phyloP scores from a whole-genome alignment of 768 basidiomycete species.

The Podaxis sp. region DNA sequence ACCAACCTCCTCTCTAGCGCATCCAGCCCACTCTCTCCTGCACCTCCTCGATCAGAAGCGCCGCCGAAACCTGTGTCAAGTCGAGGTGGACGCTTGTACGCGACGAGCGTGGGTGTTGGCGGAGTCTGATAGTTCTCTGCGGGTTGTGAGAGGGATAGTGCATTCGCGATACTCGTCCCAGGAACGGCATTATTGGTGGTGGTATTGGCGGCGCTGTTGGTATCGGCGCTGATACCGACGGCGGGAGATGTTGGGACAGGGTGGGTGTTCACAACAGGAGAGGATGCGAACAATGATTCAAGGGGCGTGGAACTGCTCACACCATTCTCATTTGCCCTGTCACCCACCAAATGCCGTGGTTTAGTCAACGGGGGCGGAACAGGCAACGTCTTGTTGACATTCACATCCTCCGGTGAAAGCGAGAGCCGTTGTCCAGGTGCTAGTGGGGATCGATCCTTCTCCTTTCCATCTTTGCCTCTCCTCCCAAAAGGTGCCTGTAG shows the following conservation, averaged over 20 bases:
- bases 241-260: background rate
- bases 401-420: slow-evolving; percentile 21
- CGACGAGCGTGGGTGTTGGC: slow-evolving; percentile 49
- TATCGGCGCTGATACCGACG: background rate
- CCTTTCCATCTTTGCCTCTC: slow-evolving; percentile 28
- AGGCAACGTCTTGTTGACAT: slow-evolving; percentile 61
- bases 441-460: slow-evolving; percentile 19
- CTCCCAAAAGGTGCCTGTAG: background rate
- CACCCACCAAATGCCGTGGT: background rate
- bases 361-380: slow-evolving; percentile 29
- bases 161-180: slow-evolving; percentile 1
- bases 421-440: background rate
- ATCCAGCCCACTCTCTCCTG: slow-evolving; percentile 61
- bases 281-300: slow-evolving; percentile 2
- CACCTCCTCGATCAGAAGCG: slow-evolving; percentile 12
- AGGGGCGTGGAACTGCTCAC: background rate
- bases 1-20: slow-evolving; percentile 68
- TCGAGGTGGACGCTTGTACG: slow-evolving; percentile 27
- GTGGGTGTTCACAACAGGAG: background rate
- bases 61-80: slow-evolving; percentile 15
- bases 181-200: background rate
- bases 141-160: slow-evolving; percentile 4
- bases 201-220: background rate
- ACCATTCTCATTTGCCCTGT: background rate
- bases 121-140: slow-evolving; percentile 33